Conservation (phyloP, 2,329 filamentous ascomycete genomes). For the Penicillium freii region DNA sequence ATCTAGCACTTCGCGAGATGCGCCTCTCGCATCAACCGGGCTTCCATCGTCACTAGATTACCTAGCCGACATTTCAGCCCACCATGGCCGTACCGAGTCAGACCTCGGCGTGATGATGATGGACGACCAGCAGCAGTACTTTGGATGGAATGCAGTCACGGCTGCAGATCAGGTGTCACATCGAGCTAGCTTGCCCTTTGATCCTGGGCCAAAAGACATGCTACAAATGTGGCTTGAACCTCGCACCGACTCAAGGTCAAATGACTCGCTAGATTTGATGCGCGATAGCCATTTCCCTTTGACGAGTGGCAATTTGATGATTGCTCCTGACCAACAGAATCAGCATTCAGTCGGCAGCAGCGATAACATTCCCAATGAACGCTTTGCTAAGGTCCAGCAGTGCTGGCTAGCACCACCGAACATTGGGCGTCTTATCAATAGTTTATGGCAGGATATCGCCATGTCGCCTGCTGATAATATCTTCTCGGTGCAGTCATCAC, state of each 20-base stretch:
- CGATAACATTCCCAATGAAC: conserved; percentile 40
- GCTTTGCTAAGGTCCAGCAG: conserved; percentile 44
- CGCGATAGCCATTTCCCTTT: conserved; percentile 26
- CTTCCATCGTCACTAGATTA: conserved; percentile 42
- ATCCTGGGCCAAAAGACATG: conserved; percentile 30
- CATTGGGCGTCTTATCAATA: conserved; percentile 42
- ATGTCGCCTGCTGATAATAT: conserved; percentile 40
- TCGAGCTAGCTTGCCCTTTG: conserved; percentile 17
- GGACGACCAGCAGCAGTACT: conserved; percentile 32
- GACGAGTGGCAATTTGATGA: conserved; percentile 21
- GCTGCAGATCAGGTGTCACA: conserved; percentile 23
- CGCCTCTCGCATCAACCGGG: conserved; percentile 31
- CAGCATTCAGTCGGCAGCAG: conserved; percentile 24
- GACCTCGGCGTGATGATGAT: conserved; percentile 30
- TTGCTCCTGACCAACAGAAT: conserved; percentile 25
- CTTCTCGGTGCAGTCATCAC: conserved; percentile 32
- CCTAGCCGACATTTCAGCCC: conserved; percentile 38
- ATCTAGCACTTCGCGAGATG: conserved; percentile 23
- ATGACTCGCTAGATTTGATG: conserved; percentile 32
- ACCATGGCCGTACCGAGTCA: conserved; percentile 33
- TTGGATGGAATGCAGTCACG: conserved; percentile 32
- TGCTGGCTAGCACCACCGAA: conserved; percentile 44
- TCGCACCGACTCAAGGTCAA: conserved; percentile 30
- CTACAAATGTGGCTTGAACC: conserved; percentile 40
- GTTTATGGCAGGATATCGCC: conserved; percentile 42